Evolutionary conservation across 2,329 filamentous ascomycete species (phyloP).

Genomic region (Colletotrichum spinosum): DNA sequence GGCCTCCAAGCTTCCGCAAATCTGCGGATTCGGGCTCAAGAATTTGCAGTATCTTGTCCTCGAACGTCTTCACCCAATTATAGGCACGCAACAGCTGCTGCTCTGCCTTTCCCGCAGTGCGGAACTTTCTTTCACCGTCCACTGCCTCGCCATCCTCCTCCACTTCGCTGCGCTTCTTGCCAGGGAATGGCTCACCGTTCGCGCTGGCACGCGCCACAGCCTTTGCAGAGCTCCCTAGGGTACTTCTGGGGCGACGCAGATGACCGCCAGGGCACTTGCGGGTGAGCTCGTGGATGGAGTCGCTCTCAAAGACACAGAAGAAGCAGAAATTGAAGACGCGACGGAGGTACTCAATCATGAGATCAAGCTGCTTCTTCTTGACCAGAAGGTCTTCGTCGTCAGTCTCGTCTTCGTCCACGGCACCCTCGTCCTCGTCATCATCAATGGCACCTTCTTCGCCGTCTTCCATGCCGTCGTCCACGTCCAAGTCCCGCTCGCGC

Average conservation of each 20-base stretch:
- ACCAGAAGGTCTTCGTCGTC: constrained; percentile 90
- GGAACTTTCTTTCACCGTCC: constrained; percentile 78
- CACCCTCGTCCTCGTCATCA: constrained; percentile 85
- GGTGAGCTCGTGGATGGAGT: constrained; percentile 94
- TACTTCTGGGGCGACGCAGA: constrained; percentile 88
- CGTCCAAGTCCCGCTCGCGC: constrained; percentile 69
- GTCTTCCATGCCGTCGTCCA: constrained; percentile 72
- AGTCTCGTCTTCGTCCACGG: constrained; percentile 81
- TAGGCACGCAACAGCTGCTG: constrained; percentile 94
- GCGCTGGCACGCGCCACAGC: constrained; percentile 88
- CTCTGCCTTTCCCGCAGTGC: constrained; percentile 80
- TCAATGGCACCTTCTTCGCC: constrained; percentile 75
- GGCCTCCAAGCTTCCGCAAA: constrained; percentile 90
- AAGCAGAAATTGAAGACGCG: constrained; percentile 99
- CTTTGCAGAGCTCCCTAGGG: constrained; percentile 80
- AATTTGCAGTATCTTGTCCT: constrained; percentile 94
- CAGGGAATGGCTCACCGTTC: constrained; percentile 83
- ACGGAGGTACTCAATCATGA: constrained; percentile 95
- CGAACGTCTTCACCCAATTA: constrained; percentile 99
- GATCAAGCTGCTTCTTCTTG: constrained; percentile 97
- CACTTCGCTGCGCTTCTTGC: constrained; percentile 77
- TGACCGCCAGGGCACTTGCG: constrained; percentile 98
- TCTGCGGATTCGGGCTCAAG: constrained; percentile 91
- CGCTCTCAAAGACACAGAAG: constrained; percentile 98
- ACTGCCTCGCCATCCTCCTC: constrained; percentile 75